Conservation (phyloP, 2,329 filamentous ascomycete species). For the Coniochaeta pulveracea region DNA sequence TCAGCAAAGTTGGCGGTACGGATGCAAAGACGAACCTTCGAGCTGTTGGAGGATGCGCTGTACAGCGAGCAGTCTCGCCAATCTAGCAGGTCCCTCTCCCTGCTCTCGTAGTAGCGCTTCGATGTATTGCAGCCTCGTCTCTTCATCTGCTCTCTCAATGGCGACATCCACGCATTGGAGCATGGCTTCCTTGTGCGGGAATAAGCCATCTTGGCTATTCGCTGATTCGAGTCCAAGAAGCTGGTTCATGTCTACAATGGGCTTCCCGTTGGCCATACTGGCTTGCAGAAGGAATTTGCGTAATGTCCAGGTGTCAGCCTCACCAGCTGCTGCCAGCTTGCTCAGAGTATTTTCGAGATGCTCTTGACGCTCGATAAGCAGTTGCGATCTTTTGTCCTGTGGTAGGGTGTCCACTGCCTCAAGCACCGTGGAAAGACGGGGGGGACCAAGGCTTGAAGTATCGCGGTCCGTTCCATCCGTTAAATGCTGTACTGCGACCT, state of each 20-base stretch:
- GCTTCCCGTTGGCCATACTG: neutral
- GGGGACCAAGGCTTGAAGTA: no score
- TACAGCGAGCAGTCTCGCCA: slow-evolving; percentile 32
- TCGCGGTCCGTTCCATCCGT: neutral
- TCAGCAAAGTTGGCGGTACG: slow-evolving; percentile 5
- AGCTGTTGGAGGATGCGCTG: slow-evolving; percentile 28
- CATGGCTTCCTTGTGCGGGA: slow-evolving; percentile 18
- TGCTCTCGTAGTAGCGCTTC: slow-evolving; percentile 22
- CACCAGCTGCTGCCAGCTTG: neutral
- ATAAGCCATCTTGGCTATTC: no score
- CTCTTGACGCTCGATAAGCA: no score
- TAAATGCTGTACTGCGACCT: neutral
- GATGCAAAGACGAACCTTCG: slow-evolving; percentile 18
- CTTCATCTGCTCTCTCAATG: slow-evolving; percentile 11
- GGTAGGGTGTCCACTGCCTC: neutral
- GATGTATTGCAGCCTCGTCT: slow-evolving; percentile 25
- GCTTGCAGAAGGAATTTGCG: no score
- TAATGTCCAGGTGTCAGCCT: neutral
- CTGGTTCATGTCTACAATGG: slow-evolving; percentile 2
- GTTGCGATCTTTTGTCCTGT: no score
- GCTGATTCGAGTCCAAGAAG: neutral
- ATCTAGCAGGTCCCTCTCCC: slow-evolving; percentile 16
- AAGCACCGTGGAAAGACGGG: neutral
- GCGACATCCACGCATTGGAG: slow-evolving; percentile 16
- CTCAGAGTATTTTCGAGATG: no score